Conservation (phyloP, 441 rosid species). For the Gossypium schwendimanii region DNA sequence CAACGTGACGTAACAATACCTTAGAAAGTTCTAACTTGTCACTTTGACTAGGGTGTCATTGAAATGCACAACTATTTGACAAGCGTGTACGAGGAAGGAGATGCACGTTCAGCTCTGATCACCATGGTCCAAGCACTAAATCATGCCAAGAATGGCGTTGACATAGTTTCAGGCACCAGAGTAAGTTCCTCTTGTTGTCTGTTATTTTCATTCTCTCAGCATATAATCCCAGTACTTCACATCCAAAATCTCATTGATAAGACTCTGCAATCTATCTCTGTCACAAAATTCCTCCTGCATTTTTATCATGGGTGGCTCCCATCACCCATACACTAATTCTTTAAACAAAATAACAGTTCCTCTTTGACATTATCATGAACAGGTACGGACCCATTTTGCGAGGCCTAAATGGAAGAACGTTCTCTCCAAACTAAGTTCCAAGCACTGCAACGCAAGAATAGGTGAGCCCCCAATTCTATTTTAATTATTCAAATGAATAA, state of each 20-base stretch:
- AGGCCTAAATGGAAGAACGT: slow-evolving; percentile 72
- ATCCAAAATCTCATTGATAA: background rate
- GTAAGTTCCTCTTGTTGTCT: slow-evolving; percentile 18
- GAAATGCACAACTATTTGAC: slow-evolving; percentile 77
- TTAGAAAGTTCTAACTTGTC: slow-evolving; percentile 11
- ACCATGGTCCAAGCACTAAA: slow-evolving; percentile 67
- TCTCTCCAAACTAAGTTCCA: slow-evolving; percentile 49
- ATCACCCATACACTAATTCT: background rate
- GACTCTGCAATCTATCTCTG: background rate
- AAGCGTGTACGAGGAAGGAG: slow-evolving; percentile 68
- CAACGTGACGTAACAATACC: background rate
- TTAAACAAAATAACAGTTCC: background rate
- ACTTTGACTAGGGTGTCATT: slow-evolving; percentile 42
- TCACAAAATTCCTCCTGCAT: background rate
- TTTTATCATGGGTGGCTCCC: background rate
- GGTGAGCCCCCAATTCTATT: slow-evolving; percentile 22
- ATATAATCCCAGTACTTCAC: background rate
- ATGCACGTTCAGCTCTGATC: slow-evolving; percentile 58
- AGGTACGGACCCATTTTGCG: slow-evolving; percentile 71
- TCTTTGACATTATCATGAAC: slow-evolving; percentile 6
- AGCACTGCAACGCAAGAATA: slow-evolving; percentile 58
- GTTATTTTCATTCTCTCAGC: background rate
- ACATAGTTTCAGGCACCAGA: slow-evolving; percentile 61
- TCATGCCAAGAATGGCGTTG: slow-evolving; percentile 65
- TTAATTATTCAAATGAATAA: background rate